These are phyloP conservation scores for Flaveria robusta DNA, from an alignment of 129 eudicot genomes.

Conservation along the genomic window DNA sequence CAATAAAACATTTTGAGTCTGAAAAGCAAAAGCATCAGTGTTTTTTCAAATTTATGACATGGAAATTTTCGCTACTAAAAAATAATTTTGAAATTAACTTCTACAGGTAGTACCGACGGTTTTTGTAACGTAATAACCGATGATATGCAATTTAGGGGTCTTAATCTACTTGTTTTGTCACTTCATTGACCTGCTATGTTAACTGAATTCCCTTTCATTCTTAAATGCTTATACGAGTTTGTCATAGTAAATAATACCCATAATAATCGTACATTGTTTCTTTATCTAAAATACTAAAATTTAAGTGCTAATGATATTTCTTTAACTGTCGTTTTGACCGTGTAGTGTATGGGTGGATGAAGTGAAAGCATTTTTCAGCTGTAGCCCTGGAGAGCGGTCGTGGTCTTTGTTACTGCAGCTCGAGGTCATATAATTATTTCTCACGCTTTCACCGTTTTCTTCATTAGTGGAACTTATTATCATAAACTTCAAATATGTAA, in stretches of 20 bases:
- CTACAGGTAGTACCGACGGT: not conserved
- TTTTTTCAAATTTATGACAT: not conserved
- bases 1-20: not conserved
- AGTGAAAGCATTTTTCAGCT: conserved; percentile 56
- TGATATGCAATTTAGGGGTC: not conserved
- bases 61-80: not conserved
- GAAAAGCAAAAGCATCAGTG: conserved; percentile 13
- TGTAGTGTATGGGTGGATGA: conserved; percentile 78
- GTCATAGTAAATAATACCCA: conserved; percentile 5
- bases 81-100: not conserved
- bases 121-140: not conserved
- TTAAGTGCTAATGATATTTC: conserved; percentile 4
- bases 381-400: conserved; percentile 44
- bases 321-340: conserved; percentile 15
- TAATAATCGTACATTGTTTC: not conserved
- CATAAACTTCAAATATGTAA: not conserved
- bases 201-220: not conserved
- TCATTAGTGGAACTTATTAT: conserved; percentile 14
- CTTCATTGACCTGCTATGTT: not conserved
- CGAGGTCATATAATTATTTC: conserved; percentile 46
- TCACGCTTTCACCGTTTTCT: not conserved
- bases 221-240: not conserved
- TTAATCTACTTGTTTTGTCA: not conserved
- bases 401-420: conserved; percentile 64
- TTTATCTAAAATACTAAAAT: conserved; percentile 4